phyloP scores from a whole-genome alignment of 2,329 filamentous ascomycete species.

The Hypomyces rosellus region DNA sequence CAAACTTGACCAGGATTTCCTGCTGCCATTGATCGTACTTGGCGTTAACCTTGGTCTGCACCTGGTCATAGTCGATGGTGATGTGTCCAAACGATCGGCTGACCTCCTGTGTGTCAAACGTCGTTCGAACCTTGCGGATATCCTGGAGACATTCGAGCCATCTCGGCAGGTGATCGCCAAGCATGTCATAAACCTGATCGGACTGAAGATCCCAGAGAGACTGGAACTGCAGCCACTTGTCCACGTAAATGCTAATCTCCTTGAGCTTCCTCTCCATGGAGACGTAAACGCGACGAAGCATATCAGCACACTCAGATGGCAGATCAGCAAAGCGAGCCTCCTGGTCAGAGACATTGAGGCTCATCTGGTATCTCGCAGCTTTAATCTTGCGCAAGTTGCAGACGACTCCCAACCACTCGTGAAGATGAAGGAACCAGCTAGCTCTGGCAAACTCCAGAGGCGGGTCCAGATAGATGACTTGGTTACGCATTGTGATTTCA shows the following conservation, averaged over 20 bases:
- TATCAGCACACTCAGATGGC: slow-evolving; percentile 73
- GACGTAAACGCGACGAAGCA: slow-evolving; percentile 72
- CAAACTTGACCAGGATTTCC: slow-evolving; percentile 92
- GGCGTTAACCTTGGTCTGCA: slow-evolving; percentile 96
- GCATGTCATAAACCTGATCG: slow-evolving; percentile 85
- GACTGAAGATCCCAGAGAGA: slow-evolving; percentile 97
- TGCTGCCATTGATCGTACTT: slow-evolving; percentile 99
- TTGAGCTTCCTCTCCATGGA: slow-evolving; percentile 77
- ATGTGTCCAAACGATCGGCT: slow-evolving; percentile 90
- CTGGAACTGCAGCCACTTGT: slow-evolving; percentile 98
- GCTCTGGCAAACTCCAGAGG: slow-evolving; percentile 87
- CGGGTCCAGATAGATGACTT: slow-evolving; percentile 93
- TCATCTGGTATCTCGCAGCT: slow-evolving; percentile 91
- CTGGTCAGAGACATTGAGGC: slow-evolving; percentile 57
- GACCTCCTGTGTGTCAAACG: slow-evolving; percentile 95
- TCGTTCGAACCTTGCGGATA: slow-evolving; percentile 88
- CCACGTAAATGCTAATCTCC: slow-evolving; percentile 78
- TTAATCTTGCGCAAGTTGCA: slow-evolving; percentile 94
- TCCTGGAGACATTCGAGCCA: slow-evolving; percentile 97
- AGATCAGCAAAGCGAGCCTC: slow-evolving; percentile 76
- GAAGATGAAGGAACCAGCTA: slow-evolving; percentile 87
- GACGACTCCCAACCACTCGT: slow-evolving; percentile 87
- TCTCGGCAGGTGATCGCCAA: slow-evolving; percentile 83
- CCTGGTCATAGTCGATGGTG: slow-evolving; percentile 95
- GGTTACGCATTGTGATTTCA: slow-evolving; percentile 95